Evolutionary conservation across 345 rosid species (phyloP), one percentile per base, ranked within the genome.

Genomic region (Carallia pectinifolia): DNA sequence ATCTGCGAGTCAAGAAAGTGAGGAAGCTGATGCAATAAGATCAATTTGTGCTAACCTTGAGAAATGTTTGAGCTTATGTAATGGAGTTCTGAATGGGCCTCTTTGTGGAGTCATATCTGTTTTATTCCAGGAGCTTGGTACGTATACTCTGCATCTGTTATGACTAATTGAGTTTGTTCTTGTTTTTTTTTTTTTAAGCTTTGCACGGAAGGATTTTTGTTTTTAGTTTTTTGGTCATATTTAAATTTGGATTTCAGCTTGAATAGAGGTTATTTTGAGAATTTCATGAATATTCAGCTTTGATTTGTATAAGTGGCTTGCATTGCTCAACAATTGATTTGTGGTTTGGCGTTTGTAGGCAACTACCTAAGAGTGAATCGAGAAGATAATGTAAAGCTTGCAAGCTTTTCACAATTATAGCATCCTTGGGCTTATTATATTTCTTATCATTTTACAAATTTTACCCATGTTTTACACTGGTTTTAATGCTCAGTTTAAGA

Each of bases 51-150:
- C 78, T 68, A 70, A 79, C 73, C 74, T 94, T 58, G 93, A 91
- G 83, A 82, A 68, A 69, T 37, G 66, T 66, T 71, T 94, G 16
- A 61, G 58, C 72, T 78, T 84, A 62, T 82, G 65, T 61, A 77
- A 74, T 64, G 88, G 80, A 66, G 73, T 70, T 74, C 96, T 91
- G 39, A 81, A 76, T 10, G 86, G 86, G 84, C 88, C 87, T 73
- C 61, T 85, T 71, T 83, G 90, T 79, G 77, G 78, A 8, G 86
- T 82, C 70, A 79, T 81, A 65, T 74, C 89, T 69, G 71, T 73
- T 76, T 74, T 90, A 73, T 87, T 90, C 73, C 76, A 77, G 61
- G 89, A 82, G 79, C 93, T 95, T 70, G 93, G 99, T 94, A 85
- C 6, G 88, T 44, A 12, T 3, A 44, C 16, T 44, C 50, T 44